phyloP scores from a whole-genome alignment of 2,329 filamentous ascomycete species.

The Biscogniauxia mediterranea region DNA sequence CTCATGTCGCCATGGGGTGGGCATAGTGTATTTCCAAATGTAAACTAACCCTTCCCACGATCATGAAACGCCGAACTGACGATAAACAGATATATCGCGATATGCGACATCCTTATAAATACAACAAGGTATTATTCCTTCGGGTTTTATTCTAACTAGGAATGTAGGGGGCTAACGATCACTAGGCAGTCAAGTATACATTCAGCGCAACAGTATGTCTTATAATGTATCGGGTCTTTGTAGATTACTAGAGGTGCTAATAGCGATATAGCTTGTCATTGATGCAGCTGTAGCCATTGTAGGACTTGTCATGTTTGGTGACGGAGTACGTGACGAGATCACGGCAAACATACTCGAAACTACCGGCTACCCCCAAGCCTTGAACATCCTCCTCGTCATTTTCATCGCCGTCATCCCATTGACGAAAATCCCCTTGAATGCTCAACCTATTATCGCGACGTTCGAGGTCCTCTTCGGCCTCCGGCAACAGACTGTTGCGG shows the following conservation, averaged over 20 bases:
- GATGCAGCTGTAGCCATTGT: constrained; percentile 80
- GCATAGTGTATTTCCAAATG: constrained; percentile 76
- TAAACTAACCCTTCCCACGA: constrained; percentile 28
- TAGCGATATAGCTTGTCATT: constrained; percentile 60
- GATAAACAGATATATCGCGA: constrained; percentile 55
- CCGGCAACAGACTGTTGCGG: constrained; percentile 44
- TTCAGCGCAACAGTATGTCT: constrained; percentile 75
- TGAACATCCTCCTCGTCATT: constrained; percentile 78
- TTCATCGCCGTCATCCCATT: constrained; percentile 92
- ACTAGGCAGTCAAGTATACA: constrained; percentile 70
- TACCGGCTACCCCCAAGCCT: constrained; percentile 66
- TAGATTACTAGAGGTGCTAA: constrained; percentile 8
- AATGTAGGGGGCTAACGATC: constrained; percentile 25
- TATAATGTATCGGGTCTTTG: neutral
- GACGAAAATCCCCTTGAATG: constrained; percentile 91
- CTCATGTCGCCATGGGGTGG: constrained; percentile 75
- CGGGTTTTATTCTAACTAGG: neutral
- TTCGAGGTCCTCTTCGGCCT: constrained; percentile 79
- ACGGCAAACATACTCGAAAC: constrained; percentile 84
- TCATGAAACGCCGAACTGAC: constrained; percentile 9
- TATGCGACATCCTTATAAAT: constrained; percentile 77
- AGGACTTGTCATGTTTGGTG: constrained; percentile 92
- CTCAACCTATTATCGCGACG: constrained; percentile 83
- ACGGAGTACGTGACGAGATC: constrained; percentile 82
- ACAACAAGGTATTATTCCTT: constrained; percentile 39